Conservation (phyloP, 169 alveolate species). For the Eimeria acervulina region DNA sequence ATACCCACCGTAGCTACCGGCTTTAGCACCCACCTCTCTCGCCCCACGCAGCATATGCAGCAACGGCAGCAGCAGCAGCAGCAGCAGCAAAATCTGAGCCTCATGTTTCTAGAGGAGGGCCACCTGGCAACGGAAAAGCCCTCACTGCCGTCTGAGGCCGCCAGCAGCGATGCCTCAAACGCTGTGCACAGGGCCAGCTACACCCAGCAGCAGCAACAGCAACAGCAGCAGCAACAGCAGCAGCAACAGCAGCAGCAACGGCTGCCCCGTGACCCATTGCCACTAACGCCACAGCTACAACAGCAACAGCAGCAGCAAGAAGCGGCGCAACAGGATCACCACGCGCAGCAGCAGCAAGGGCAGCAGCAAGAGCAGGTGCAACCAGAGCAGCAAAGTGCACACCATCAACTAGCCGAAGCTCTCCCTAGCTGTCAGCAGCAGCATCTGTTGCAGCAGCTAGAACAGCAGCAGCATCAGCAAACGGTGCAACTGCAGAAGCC, state of each 20-base stretch:
- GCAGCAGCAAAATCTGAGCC: background rate
- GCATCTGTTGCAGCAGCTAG: slow-evolving; percentile 16
- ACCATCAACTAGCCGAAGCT: background rate
- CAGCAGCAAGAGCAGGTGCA: background rate
- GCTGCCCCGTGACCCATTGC: background rate
- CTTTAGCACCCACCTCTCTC: background rate
- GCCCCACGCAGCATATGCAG: background rate
- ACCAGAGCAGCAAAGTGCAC: background rate
- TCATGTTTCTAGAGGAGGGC: slow-evolving; percentile 27
- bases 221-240: background rate
- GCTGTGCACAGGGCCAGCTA: background rate
- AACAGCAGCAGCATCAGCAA: background rate
- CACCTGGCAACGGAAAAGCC: slow-evolving; percentile 65
- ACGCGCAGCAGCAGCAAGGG: background rate
- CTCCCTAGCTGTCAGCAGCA: background rate
- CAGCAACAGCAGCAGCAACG: background rate
- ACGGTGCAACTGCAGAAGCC: background rate
- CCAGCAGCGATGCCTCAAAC: slow-evolving; percentile 40
- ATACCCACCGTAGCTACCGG: background rate
- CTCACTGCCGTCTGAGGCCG: slow-evolving; percentile 20
- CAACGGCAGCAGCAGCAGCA: slow-evolving; percentile 68
- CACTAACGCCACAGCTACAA: background rate
- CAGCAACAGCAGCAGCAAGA: slow-evolving; percentile 13
- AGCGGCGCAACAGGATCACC: background rate
- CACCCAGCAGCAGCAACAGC: slow-evolving; percentile 44